phyloP scores from a whole-genome alignment of 2,329 filamentous ascomycete genomes.

The Orbilia brochopaga region DNA sequence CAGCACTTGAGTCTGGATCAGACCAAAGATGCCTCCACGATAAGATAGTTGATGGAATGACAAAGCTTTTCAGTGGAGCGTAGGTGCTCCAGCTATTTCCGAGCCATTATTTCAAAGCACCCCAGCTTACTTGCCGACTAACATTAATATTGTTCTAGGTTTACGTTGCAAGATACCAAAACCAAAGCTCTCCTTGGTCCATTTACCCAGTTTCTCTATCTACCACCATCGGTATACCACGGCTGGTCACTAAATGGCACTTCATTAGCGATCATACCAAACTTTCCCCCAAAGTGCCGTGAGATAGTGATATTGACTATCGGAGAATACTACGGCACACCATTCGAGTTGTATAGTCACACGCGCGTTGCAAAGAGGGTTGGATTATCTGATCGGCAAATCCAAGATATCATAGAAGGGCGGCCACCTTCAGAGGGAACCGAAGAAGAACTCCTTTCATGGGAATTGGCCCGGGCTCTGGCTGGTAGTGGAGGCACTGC shows the following conservation, averaged over 20 bases:
- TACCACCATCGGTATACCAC: constrained; percentile 3
- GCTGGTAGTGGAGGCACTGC: neutral
- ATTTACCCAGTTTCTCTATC: constrained; percentile 27
- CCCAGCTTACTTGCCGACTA: neutral
- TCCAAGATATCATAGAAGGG: constrained; percentile 22
- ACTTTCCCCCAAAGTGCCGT: constrained; percentile 18
- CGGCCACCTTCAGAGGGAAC: constrained; percentile 17
- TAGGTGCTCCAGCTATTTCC: neutral
- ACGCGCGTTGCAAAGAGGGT: constrained; percentile 15
- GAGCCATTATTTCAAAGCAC: neutral
- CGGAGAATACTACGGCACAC: constrained; percentile 23
- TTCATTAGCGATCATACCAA: constrained; percentile 11
- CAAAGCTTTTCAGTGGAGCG: constrained; percentile 14
- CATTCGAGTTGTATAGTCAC: constrained; percentile 31
- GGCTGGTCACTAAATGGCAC: constrained; percentile 6
- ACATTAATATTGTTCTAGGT: constrained; percentile 8
- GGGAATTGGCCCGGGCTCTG: constrained; percentile 25
- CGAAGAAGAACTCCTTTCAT: constrained; percentile 21
- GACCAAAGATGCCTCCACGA: constrained; percentile 10
- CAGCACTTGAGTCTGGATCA: constrained; percentile 7
- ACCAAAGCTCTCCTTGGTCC: constrained; percentile 24
- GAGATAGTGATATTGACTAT: constrained; percentile 29
- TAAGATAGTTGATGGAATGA: neutral
- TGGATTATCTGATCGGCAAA: constrained; percentile 23
- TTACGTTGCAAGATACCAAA: constrained; percentile 18